Evolutionary conservation across 441 rosid genomes (phyloP), one percentile per base, ranked within the genome.

Genomic region (Melastoma candidum): DNA sequence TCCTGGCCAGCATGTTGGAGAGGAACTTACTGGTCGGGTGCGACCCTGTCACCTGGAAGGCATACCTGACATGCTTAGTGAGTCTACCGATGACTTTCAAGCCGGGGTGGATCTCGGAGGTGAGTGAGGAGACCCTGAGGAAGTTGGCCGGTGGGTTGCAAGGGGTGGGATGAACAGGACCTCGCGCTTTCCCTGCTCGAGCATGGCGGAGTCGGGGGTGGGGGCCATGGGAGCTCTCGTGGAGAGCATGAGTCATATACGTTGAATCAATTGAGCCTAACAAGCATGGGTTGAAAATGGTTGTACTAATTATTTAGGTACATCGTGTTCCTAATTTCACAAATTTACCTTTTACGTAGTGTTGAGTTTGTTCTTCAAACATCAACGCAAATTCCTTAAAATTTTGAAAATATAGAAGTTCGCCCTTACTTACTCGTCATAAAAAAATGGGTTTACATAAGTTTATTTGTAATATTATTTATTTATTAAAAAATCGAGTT

Each of bases 11-110:
- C 45, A 77, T 67, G 7, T n/a, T 76, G 74, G 80, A 76, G 10
- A 80, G 80, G 45, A 72, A 74, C 13, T 57, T 76, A 47, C 68
- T 68, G 7, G 65, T 77, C 9, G 80, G 85, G 3, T 79, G 85
- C 54, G 59, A 80, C 49, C 80, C 71, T 12, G 75, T 69, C n/a
- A 77, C 82, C 39, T 80, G 84, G 86, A 80, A 72, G 71, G 82
- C 86, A 12, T 83, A 80, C 46, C 63, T 77, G 7, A 68, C 76
- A 7, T 83, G 86, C 49, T 47, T 80, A 32, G 68, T 76, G 25
- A 77, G 77, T 26, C 49, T 83, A 2, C 24, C 76, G 11, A 77
- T 74, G 52, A 76, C 63, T 26, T 71, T 67, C 51, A 74, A 77
- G 25, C 86, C 86, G 1, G 58, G 68, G 0, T 83, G 86, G 90